Conservation (phyloP, 2,329 filamentous ascomycete species). For the Bipolaris cookei region DNA sequence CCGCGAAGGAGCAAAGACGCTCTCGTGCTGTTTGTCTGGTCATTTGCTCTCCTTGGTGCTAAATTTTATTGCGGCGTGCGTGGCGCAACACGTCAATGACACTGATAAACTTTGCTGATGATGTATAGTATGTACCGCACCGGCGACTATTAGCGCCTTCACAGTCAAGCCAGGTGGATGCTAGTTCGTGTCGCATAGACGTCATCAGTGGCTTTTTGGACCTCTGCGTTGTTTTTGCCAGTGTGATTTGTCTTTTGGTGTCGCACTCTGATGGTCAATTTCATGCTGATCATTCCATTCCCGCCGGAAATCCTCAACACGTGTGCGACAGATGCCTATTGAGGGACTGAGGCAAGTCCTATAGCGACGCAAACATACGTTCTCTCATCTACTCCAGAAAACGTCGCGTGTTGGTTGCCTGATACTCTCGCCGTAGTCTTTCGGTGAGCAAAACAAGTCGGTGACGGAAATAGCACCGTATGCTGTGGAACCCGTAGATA, state of each 20-base stretch:
- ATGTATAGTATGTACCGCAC: neutral
- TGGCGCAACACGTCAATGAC: neutral
- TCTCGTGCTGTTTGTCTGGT: no score
- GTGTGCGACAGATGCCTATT: neutral
- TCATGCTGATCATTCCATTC: neutral
- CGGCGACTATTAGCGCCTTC: neutral
- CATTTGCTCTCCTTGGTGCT: no score
- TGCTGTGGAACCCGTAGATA: neutral
- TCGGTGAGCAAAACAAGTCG: neutral
- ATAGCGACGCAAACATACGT: conserved; percentile 6
- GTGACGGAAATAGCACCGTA: neutral
- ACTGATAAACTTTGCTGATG: neutral
- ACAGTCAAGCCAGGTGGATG: neutral
- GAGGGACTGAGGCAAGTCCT: neutral
- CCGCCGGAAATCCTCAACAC: neutral
- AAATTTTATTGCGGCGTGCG: neutral
- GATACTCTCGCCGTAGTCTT: neutral
- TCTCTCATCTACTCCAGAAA: neutral
- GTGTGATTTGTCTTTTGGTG: neutral
- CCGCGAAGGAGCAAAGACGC: no score
- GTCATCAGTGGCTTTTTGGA: neutral
- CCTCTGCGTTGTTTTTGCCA: neutral
- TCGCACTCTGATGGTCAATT: neutral
- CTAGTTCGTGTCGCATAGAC: neutral
- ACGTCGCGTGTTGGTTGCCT: neutral